Percentiles rank a stretch among this genome's conserved stretches.
These are phyloP conservation scores for Vanrija sp. DNA, from an alignment of 1,284 basidiomycete species.

Conservation along the genomic window DNA sequence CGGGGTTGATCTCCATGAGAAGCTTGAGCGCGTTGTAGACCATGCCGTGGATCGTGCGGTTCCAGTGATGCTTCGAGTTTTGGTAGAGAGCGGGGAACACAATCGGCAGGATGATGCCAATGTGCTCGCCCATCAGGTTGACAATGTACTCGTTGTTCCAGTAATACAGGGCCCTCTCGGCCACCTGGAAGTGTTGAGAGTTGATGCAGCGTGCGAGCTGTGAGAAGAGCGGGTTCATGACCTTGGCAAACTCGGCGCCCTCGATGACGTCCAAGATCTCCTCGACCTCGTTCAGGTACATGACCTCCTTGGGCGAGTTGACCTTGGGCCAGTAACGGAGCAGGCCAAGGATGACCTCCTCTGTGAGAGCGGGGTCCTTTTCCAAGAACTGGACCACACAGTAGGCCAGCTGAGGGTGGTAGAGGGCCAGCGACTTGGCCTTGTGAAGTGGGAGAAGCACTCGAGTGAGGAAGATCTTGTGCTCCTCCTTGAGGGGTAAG, in stretches of 20 bases:
- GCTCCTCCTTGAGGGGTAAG: conserved; percentile 95
- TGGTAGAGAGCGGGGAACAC: conserved; percentile 97
- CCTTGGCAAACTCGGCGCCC: conserved; percentile 93
- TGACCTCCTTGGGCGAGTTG: conserved; percentile 99
- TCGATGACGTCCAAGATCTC: conserved; percentile 99
- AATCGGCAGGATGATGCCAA: conserved; percentile 83
- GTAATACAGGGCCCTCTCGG: conserved; percentile 86
- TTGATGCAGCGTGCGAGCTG: conserved; percentile 97
- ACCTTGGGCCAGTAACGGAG: conserved; percentile 99
- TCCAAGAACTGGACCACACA: conserved; percentile 99
- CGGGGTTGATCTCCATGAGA: conserved; percentile 99
- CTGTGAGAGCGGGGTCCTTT: conserved; percentile 87
- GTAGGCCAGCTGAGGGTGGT: conserved; percentile 97
- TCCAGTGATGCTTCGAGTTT: conserved; percentile 98
- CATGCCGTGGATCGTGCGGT: conserved; percentile 97
- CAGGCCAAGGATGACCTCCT: conserved; percentile 92
- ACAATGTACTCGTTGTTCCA: conserved; percentile 99
- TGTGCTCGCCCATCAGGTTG: conserved; percentile 97
- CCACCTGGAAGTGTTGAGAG: conserved; percentile 94
- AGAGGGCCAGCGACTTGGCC: conserved; percentile 92
- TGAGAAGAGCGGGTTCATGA: conserved; percentile 88
- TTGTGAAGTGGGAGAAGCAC: conserved; percentile 97
- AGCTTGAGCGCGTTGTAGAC: conserved; percentile 98
- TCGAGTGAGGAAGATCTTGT: conserved; percentile 95
- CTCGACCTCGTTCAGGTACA: conserved; percentile 99